Base-by-base conservation (phyloP, 2,329 filamentous ascomycete genomes). In the Fusarium heterosporum region DNA sequence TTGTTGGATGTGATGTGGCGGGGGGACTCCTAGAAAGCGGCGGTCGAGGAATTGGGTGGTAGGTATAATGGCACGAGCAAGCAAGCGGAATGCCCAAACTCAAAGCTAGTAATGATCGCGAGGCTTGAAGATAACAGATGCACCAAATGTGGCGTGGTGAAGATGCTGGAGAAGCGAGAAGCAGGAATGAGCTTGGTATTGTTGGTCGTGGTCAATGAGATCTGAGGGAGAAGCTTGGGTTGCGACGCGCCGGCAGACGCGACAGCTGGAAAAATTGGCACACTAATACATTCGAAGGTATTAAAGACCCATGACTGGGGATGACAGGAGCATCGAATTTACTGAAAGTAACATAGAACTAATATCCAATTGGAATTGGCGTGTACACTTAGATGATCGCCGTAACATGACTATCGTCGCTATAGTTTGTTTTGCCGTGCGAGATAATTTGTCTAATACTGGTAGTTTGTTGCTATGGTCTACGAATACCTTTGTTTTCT, bases 1-100 rank as follows among this genome's bases (percentile, higher is more conserved):
- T 79, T 51, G 42, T 62, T 54, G 42, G 30, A 50, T 58, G 60
- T 56, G 34, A 50, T 58, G 60, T 56, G 71, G 61, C 54, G 60
- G 58, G 42, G 51, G 45, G 51, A 57, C 46, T 55, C 43, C 36
- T 34, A 54, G 55, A 50, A 40, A 53, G 53, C 46, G 51, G 49
- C 45, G 42, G 46, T 42, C 26, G n/a, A 68, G 55, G 40, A 63
- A 68, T 63, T 69, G 53, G 32, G 29, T 17, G 30, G 30, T 17
- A 36, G 34, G 36, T 55, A 55, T 36, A 46, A 29, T 52, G 34
- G 48, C 29, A 51, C 40, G 38, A 30, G 8, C 42, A 45, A 43
- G 46, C 40, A 34, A 19, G 39, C 14, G 43, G 36, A 55, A 57
- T 55, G 47, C 14, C n/a, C 16, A 42, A 38, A 51, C 51, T 68